phyloP scores from a whole-genome alignment of 163 green algal species.

The Chlorella variabilis region DNA sequence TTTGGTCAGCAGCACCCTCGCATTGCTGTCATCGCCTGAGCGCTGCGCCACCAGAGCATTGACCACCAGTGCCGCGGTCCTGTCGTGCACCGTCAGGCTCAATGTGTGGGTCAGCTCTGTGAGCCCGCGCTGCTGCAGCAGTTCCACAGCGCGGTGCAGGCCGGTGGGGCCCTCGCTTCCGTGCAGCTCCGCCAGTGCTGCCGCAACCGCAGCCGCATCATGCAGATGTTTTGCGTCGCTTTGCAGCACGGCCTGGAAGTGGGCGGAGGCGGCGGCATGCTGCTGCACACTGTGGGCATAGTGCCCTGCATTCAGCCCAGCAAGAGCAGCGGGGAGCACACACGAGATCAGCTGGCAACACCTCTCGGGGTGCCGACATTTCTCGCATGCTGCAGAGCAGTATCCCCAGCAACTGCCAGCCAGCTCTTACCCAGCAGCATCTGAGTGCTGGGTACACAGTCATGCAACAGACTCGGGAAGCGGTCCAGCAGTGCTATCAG shows the following conservation, averaged over 20 bases:
- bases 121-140: constrained; percentile 22
- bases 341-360: not conserved
- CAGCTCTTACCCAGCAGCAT: constrained; percentile 28
- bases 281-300: not conserved
- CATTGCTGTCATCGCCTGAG: not conserved
- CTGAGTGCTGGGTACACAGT: not conserved
- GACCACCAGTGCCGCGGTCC: constrained; percentile 1
- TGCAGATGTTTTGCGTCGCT: not conserved
- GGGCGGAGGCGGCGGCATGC: not conserved
- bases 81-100: constrained; percentile 11
- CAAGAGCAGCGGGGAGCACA: too few species aligned
- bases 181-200: constrained; percentile 24
- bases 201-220: constrained; percentile 12
- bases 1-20: constrained; percentile 21
- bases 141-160: constrained; percentile 10
- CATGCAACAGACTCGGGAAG: constrained; percentile 32
- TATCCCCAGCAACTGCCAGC: too few species aligned
- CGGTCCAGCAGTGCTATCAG: constrained; percentile 14
- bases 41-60: constrained; percentile 4
- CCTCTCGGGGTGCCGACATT: too few species aligned
- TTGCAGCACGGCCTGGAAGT: constrained; percentile 16
- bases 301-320: constrained; percentile 36
- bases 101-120: not conserved
- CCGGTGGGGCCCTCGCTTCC: not conserved
- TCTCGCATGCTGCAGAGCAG: not conserved